Conservation (phyloP, 2,329 filamentous ascomycete species). For the Macrophomina pseudophaseolina region DNA sequence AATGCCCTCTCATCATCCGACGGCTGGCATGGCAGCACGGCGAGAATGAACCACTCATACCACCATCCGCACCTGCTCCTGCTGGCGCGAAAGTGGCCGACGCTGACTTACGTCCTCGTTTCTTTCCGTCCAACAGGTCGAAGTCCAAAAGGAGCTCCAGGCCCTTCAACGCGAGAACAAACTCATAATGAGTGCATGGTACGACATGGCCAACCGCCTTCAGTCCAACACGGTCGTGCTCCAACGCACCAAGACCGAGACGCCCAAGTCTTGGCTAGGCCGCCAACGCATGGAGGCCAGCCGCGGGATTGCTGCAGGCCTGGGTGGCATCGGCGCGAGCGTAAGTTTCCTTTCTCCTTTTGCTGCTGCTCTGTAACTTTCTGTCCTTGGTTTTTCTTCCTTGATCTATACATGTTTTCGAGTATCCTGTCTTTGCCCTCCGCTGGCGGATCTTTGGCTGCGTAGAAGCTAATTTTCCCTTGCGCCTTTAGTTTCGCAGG, state of each 20-base stretch:
- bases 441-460: background rate
- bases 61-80: slow-evolving; percentile 17
- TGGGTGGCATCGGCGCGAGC: slow-evolving; percentile 23
- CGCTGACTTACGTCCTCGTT: slow-evolving; percentile 21
- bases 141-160: slow-evolving; percentile 58
- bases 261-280: slow-evolving; percentile 81
- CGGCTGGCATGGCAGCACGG: slow-evolving; percentile 21
- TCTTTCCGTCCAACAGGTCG: slow-evolving; percentile 29
- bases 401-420: background rate
- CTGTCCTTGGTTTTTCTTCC: background rate
- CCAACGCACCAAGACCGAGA: slow-evolving; percentile 71
- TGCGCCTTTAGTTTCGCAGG: slow-evolving; percentile 8
- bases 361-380: background rate
- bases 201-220: slow-evolving; percentile 76
- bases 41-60: background rate
- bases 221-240: slow-evolving; percentile 84
- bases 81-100: slow-evolving; percentile 21
- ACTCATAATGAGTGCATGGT: slow-evolving; percentile 84
- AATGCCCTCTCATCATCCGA: slow-evolving; percentile 21
- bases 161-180: slow-evolving; percentile 78
- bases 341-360: slow-evolving; percentile 8
- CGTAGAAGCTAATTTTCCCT: background rate
- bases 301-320: slow-evolving; percentile 22
- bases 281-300: slow-evolving; percentile 65
- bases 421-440: background rate